Conservation (phyloP, 345 rosid genomes). For the Microthlaspi erraticum region DNA sequence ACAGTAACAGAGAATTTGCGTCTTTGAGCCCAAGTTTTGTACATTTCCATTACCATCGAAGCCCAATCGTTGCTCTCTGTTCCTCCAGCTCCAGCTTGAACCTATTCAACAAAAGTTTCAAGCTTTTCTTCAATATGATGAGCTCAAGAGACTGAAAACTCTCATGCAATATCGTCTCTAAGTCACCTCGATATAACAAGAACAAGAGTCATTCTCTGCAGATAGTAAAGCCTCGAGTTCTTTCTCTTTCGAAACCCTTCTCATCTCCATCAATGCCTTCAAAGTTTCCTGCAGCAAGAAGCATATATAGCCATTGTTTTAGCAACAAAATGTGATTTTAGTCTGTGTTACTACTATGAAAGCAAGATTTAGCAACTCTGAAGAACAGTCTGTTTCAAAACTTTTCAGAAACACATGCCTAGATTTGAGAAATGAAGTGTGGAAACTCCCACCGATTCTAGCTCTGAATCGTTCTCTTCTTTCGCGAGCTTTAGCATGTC, state of each 20-base stretch:
- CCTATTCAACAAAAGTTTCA: constrained; percentile 47
- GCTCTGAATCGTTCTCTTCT: constrained; percentile 83
- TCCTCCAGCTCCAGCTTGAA: constrained; percentile 99
- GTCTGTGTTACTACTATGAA: not conserved
- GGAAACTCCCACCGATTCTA: constrained; percentile 85
- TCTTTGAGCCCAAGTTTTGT: constrained; percentile 77
- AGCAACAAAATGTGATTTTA: not conserved
- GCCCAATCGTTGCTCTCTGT: constrained; percentile 99
- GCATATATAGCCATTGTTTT: not conserved
- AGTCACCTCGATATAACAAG: constrained; percentile 86
- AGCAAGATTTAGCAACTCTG: not conserved
- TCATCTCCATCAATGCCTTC: constrained; percentile 74
- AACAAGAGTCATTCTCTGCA: constrained; percentile 75
- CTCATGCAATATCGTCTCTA: not conserved
- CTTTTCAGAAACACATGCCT: constrained; percentile 63
- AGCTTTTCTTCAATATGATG: constrained; percentile 9
- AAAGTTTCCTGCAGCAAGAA: constrained; percentile 63
- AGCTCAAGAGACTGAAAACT: constrained; percentile 18
- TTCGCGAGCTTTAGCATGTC: constrained; percentile 94
- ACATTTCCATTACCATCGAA: constrained; percentile 94
- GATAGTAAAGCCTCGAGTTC: constrained; percentile 93
- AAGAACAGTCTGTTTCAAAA: not conserved
- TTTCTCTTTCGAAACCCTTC: constrained; percentile 77
- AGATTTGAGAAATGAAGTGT: constrained; percentile 58
- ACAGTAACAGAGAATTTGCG: constrained; percentile 65